Evolutionary conservation across 2,329 filamentous ascomycete genomes (phyloP).

Genomic region (Cryphonectria radicalis): DNA sequence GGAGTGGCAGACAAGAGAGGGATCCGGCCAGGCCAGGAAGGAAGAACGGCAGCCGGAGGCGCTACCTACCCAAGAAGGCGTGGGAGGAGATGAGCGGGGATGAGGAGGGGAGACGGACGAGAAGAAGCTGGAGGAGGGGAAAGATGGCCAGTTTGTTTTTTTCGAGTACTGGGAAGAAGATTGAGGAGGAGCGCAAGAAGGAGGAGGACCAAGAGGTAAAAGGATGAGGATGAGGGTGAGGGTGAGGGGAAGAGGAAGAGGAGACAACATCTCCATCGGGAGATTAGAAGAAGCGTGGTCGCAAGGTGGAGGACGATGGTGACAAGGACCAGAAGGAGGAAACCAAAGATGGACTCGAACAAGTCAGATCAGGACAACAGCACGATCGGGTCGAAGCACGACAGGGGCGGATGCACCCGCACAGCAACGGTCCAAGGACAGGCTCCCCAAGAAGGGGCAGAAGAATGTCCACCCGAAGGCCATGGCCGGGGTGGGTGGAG

Average conservation of each 20-base stretch:
- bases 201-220: background rate
- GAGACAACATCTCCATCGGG: background rate
- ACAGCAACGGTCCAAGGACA: conserved; percentile 22
- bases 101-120: background rate
- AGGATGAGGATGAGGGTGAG: background rate
- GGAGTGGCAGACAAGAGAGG: conserved; percentile 6
- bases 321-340: conserved; percentile 9
- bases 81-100: conserved; percentile 7
- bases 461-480: conserved; percentile 28
- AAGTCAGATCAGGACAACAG: background rate
- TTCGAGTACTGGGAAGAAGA: background rate
- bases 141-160: conserved; percentile 13
- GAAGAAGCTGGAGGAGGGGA: conserved; percentile 7
- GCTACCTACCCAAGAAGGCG: conserved; percentile 10
- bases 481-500: conserved; percentile 26
- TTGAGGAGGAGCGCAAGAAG: conserved; percentile 1
- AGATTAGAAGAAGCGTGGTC: conserved; percentile 1
- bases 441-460: conserved; percentile 27
- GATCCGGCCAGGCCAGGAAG: conserved; percentile 5
- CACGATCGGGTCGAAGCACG: conserved; percentile 31
- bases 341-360: conserved; percentile 5
- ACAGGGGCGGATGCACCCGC: conserved; percentile 23
- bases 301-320: background rate
- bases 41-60: conserved; percentile 4
- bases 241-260: background rate